These are phyloP conservation scores for Penicillium sp. DNA, from an alignment of 2,329 filamentous ascomycete genomes.

Conservation along the genomic window DNA sequence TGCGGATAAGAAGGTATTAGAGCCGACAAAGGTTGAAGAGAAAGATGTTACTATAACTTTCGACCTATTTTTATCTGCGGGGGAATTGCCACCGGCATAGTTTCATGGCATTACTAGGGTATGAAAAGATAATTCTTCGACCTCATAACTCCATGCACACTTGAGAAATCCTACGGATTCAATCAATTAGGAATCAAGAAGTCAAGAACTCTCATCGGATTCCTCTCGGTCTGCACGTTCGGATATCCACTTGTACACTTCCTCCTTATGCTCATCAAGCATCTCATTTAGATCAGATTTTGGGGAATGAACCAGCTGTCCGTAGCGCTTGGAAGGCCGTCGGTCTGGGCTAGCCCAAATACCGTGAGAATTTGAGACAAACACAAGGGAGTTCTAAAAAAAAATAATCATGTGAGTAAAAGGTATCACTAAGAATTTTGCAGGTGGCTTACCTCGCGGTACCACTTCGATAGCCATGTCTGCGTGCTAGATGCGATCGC, in stretches of 20 bases:
- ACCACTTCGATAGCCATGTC: constrained; percentile 71
- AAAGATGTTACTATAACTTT: not conserved
- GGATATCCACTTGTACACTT: constrained; percentile 50
- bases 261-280: constrained; percentile 52
- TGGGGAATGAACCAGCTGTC: constrained; percentile 49
- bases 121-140: not conserved
- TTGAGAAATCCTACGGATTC: not conserved
- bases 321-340: constrained; percentile 58
- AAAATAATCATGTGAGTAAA: not conserved
- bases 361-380: constrained; percentile 70
- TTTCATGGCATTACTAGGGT: constrained; percentile 1
- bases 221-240: constrained; percentile 34
- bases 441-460: constrained; percentile 58
- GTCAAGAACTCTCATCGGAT: constrained; percentile 18
- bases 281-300: constrained; percentile 54
- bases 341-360: constrained; percentile 66
- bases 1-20: no score
- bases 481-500: constrained; percentile 76
- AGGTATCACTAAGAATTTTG: not conserved
- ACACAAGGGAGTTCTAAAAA: constrained; percentile 69
- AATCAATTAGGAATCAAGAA: not conserved
- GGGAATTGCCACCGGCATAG: not conserved
- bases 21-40: not conserved
- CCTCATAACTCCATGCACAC: not conserved
- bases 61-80: not conserved